These are phyloP conservation scores for Tulasnella sp. DNA, from an alignment of 768 basidiomycete genomes.

Conservation along the genomic window DNA sequence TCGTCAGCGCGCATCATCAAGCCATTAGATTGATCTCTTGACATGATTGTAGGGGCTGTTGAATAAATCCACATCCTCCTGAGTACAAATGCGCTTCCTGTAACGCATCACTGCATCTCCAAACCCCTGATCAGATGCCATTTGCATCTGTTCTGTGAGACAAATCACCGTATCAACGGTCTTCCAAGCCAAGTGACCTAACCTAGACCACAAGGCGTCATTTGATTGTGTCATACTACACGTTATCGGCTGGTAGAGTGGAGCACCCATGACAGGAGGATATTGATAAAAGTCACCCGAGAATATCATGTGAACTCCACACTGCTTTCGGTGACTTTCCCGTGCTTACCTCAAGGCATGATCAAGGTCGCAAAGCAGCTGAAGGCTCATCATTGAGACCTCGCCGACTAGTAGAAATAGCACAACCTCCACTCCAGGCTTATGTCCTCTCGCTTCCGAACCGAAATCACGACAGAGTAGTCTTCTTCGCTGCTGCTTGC, in stretches of 20 bases:
- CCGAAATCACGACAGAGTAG: slow-evolving; percentile 16
- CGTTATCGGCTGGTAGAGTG: slow-evolving; percentile 22
- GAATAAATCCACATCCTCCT: slow-evolving; percentile 28
- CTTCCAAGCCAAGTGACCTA: slow-evolving; percentile 18
- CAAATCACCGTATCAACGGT: slow-evolving; percentile 17
- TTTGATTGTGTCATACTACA: neutral
- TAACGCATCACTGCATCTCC: slow-evolving; percentile 21
- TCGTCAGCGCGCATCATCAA: neutral
- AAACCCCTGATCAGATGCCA: slow-evolving; percentile 22
- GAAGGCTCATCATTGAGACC: slow-evolving; percentile 30
- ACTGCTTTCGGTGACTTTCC: slow-evolving; percentile 23
- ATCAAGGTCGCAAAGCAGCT: slow-evolving; percentile 25
- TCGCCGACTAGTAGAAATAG: slow-evolving; percentile 32
- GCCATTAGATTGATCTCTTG: neutral
- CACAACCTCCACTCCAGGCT: slow-evolving; percentile 30
- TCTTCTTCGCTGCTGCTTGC: slow-evolving; percentile 17
- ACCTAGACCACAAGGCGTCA: neutral
- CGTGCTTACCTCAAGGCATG: slow-evolving; percentile 26
- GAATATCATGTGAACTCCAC: slow-evolving; percentile 33
- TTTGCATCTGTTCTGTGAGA: slow-evolving; percentile 19
- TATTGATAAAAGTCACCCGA: slow-evolving; percentile 36
- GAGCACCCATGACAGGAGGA: slow-evolving; percentile 26
- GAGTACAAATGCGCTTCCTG: slow-evolving; percentile 15
- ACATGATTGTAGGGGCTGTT: slow-evolving; percentile 21
- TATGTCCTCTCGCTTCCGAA: slow-evolving; percentile 17